These are phyloP conservation scores for Thalia dealbata DNA, from an alignment of 176 grass and related monocot genomes.

Conservation along the genomic window DNA sequence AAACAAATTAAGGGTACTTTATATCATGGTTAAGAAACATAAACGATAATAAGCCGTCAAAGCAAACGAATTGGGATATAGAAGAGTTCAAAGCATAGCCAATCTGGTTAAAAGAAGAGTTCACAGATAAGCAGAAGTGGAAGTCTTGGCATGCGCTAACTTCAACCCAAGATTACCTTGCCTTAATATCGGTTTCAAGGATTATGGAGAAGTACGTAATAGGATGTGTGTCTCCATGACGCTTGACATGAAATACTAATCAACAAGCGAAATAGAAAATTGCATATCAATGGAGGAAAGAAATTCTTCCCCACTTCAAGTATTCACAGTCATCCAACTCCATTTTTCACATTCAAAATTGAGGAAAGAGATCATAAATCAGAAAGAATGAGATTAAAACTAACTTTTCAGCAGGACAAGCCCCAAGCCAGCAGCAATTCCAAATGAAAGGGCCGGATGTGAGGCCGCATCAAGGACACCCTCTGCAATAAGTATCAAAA, in stretches of 20 bases:
- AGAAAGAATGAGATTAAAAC: neutral
- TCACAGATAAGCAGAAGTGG: neutral
- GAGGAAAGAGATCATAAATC: neutral
- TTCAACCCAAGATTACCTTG: neutral
- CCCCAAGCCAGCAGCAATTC: slow-evolving; percentile 26
- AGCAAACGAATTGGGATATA: neutral
- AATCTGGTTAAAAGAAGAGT: neutral
- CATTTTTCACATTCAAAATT: neutral
- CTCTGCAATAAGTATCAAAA: slow-evolving; percentile 22
- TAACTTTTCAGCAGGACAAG: slow-evolving; percentile 30
- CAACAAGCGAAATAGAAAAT: neutral
- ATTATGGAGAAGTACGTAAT: neutral
- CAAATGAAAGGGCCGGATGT: slow-evolving; percentile 29
- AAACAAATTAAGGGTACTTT: neutral
- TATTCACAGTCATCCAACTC: neutral
- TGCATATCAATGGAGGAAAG: neutral
- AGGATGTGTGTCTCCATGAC: neutral
- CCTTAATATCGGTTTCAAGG: neutral
- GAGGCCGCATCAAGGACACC: slow-evolving; percentile 22
- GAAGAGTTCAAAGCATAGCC: neutral
- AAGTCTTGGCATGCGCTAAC: neutral
- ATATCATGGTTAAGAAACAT: too few relatives aligned
- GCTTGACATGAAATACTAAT: neutral
- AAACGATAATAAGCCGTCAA: too few relatives aligned
- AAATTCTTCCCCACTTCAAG: neutral